Evolutionary conservation across 177 flowering plant genomes (phyloP), one percentile per base, ranked within the genome.

Genomic region (Vitis hybrid): DNA sequence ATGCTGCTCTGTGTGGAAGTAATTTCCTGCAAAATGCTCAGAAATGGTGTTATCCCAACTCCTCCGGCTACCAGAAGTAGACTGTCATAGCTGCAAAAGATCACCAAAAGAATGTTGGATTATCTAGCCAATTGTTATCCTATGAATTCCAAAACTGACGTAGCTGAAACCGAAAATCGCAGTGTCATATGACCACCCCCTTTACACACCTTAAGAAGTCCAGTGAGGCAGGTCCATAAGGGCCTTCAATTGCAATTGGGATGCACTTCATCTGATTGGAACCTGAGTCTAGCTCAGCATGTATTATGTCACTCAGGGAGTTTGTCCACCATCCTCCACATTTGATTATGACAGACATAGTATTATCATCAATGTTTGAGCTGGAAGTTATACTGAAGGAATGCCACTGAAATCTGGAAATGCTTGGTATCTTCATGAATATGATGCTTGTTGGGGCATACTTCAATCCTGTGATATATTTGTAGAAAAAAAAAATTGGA

Each of bases 11-110:
- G 50, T 14, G 70, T 49, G 10, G 80, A 76, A 62, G 72, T 65
- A 66, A 90, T 68, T 74, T 92, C 97, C 64, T 82, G 87, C 77
- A 94, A 69, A 60, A 91, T 84, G 84, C 98, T 90, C 55, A 94
- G 81, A 73, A 92, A 86, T 55, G 98, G 97, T 26, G 97, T 88
- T 65, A 94, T 82, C 57, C 98, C 98, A 49, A 86, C 85, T 58
- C 98, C 97, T 51, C 97, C 98, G 0, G 90, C 96, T 3, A 94
- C 70, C 22, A 94, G 76, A 66, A 92, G 77, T 69, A 94, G 70
- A 76, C 83, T 81, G 31, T 89, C 93, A 69, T 90, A 88, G 75
- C 97, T 93, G 94, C 85, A 71, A 48, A 61, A 64, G 1, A 26
- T 39, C 9, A 39, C 45, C 6, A 39, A 39, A 39, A 39, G 8